These are phyloP conservation scores for Solanum acaule DNA, from an alignment of 257 asterid genomes.

Conservation along the genomic window DNA sequence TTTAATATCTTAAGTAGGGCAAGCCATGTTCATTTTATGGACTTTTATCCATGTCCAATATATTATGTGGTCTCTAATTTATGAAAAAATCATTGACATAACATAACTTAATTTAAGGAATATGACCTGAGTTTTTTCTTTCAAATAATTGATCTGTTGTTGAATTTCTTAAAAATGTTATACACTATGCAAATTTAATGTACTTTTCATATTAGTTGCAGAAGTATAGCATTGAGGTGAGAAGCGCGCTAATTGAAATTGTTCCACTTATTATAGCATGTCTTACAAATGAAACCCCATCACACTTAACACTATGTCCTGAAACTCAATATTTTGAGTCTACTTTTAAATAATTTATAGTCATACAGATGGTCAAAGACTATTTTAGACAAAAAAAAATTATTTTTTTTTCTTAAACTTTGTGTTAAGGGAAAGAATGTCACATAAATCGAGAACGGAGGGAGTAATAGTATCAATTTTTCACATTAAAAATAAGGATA, in stretches of 20 bases:
- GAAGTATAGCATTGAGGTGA: not conserved
- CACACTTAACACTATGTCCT: not conserved
- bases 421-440: not conserved
- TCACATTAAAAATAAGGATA: not conserved
- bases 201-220: not conserved
- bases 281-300: not conserved
- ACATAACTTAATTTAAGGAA: constrained; percentile 17
- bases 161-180: not conserved
- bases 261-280: not conserved
- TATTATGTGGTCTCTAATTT: constrained; percentile 23
- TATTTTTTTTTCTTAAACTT: not conserved
- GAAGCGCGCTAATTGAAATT: not conserved
- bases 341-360: not conserved
- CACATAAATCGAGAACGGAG: not conserved
- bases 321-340: too few species aligned
- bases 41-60: constrained; percentile 2
- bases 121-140: not conserved
- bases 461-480: not conserved
- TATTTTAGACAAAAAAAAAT: too few species aligned
- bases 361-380: not conserved
- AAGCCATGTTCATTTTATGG: constrained; percentile 2
- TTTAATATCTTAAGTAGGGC: not conserved
- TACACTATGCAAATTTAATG: not conserved
- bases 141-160: not conserved
- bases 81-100: constrained; percentile 8